Evolutionary conservation across 179 eudicot species (phyloP).

Genomic region (Amaranthus tricolor): DNA sequence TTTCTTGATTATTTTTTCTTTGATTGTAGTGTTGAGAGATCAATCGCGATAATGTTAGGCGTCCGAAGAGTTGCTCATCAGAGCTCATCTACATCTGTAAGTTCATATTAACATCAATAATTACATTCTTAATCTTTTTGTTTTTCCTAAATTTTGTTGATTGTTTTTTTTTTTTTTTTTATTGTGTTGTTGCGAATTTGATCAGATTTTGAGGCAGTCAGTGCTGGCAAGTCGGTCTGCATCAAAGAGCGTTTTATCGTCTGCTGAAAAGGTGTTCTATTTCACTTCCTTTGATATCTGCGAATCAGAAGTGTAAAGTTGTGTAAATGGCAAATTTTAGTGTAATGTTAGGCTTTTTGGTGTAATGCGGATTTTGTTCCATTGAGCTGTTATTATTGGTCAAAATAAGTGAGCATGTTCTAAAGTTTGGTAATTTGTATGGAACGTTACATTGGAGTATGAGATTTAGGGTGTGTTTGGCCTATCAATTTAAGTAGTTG

Average conservation of each 20-base stretch:
- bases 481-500: no score
- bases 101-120: neutral
- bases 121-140: neutral
- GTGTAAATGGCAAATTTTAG: neutral
- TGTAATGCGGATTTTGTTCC: no score
- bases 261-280: slow-evolving; percentile 11
- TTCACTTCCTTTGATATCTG: neutral
- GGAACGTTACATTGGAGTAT: no score
- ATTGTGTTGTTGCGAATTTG: neutral
- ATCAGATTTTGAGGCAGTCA: slow-evolving; percentile 23
- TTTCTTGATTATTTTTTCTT: neutral
- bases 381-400: no score
- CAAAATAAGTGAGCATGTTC: no score
- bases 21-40: slow-evolving; percentile 9
- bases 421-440: no score
- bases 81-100: slow-evolving; percentile 22
- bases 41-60: slow-evolving; percentile 18
- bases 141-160: neutral
- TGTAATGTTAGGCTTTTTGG: neutral
- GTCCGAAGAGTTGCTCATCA: slow-evolving; percentile 28
- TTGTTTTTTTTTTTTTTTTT: neutral
- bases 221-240: slow-evolving; percentile 8
- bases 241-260: slow-evolving; percentile 9
- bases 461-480: no score
- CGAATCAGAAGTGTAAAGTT: neutral